A percentile compares a stretch with the other conserved stretches of the same genome.
These are phyloP conservation scores for Neonectria sp. DNA, from an alignment of 2,329 filamentous ascomycete genomes.

Conservation along the genomic window DNA sequence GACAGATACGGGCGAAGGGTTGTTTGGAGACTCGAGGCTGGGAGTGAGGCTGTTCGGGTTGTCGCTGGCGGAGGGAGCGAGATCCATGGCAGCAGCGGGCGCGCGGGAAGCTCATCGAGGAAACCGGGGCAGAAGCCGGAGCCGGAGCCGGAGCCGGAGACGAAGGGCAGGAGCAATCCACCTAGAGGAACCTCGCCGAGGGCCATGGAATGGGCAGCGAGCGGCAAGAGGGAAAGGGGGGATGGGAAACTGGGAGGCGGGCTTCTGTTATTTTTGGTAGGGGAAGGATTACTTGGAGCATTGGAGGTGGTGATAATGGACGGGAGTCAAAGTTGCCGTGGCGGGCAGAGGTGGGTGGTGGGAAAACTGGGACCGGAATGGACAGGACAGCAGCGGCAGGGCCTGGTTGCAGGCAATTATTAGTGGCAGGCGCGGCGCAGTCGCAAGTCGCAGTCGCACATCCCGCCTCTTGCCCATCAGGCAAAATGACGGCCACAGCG, in stretches of 20 bases:
- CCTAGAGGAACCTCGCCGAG: conserved; percentile 37
- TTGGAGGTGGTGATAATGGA: conserved; percentile 32
- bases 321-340: conserved; percentile 29
- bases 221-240: background rate
- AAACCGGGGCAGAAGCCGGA: conserved; percentile 36
- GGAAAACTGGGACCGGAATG: conserved; percentile 46
- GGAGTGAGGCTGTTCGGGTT: conserved; percentile 47
- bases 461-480: background rate
- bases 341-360: conserved; percentile 34
- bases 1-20: conserved; percentile 26
- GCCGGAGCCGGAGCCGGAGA: conserved; percentile 38
- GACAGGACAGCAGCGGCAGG: conserved; percentile 16
- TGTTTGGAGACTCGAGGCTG: conserved; percentile 46
- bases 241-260: conserved; percentile 6
- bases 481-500: conserved; percentile 2
- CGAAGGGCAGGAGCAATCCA: conserved; percentile 36
- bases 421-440: conserved; percentile 7
- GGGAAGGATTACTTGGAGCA: conserved; percentile 20
- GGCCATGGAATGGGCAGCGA: conserved; percentile 27
- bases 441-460: background rate
- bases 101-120: conserved; percentile 43
- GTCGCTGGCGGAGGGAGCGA: conserved; percentile 47
- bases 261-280: conserved; percentile 17
- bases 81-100: conserved; percentile 47
- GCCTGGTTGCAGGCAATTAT: conserved; percentile 2